A percentile compares a stretch with the other conserved stretches of the same genome.
Conservation (phyloP, 2,329 filamentous ascomycete species). For the Cercospora nicotianae region DNA sequence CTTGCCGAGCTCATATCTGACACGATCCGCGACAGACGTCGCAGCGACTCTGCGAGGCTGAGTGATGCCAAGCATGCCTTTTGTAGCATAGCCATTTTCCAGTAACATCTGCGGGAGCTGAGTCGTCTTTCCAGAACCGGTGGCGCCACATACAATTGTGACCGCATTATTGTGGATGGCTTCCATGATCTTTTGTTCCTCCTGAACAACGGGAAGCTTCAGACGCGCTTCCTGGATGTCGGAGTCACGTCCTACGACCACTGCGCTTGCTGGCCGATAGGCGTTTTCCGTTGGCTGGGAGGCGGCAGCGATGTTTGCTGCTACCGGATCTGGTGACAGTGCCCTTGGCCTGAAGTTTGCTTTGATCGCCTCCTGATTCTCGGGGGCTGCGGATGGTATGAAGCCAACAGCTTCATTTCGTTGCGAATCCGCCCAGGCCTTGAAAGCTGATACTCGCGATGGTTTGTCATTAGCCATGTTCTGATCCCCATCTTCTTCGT, state of each 20-base stretch:
- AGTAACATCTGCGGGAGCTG: conserved; percentile 96
- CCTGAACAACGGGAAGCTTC: conserved; percentile 83
- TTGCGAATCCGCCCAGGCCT: conserved; percentile 85
- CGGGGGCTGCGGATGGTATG: conserved; percentile 51
- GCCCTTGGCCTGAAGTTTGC: conserved; percentile 67
- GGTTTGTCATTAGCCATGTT: conserved; percentile 36
- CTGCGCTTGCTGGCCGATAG: conserved; percentile 70
- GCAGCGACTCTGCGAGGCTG: conserved; percentile 93
- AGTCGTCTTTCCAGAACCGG: conserved; percentile 96
- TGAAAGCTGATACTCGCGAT: conserved; percentile 70
- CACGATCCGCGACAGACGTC: conserved; percentile 93
- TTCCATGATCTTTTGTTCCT: conserved; percentile 98
- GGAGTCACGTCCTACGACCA: conserved; percentile 66
- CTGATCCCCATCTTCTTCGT: conserved; percentile 22
- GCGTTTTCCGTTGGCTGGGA: conserved; percentile 50
- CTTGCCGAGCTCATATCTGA: conserved; percentile 75
- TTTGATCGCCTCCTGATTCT: conserved; percentile 40
- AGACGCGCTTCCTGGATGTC: conserved; percentile 77
- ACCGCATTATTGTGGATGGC: conserved; percentile 88
- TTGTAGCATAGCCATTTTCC: conserved; percentile 84
- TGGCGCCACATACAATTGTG: conserved; percentile 90
- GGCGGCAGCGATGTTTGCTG: conserved; percentile 63
- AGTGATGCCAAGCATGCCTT: conserved; percentile 88
- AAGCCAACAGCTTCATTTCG: conserved; percentile 80
- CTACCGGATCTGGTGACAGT: conserved; percentile 69